phyloP scores from a whole-genome alignment of 176 grass and related monocot genomes.

The Triticum aestivum region DNA sequence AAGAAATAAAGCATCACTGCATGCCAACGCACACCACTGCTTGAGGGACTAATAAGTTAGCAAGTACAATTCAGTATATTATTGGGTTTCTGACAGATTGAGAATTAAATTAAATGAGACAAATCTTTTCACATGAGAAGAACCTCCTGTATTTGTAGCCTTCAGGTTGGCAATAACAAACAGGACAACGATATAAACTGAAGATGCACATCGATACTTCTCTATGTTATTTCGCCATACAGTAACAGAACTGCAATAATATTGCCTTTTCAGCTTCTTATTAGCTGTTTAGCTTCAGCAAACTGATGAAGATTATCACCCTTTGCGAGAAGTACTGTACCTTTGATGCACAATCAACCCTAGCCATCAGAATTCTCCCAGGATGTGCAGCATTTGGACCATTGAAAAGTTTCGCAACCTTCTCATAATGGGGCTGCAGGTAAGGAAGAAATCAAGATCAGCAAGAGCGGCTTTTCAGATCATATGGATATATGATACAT shows the following conservation, averaged over 20 bases:
- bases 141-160: neutral
- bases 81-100: neutral
- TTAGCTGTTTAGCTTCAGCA: neutral
- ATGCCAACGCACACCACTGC: conserved; percentile 21
- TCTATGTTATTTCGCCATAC: neutral
- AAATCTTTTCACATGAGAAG: neutral
- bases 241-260: neutral
- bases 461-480: conserved; percentile 8
- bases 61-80: neutral
- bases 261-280: too few relatives aligned
- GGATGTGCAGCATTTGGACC: conserved; percentile 83
- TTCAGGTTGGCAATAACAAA: neutral
- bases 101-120: neutral
- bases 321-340: conserved; percentile 44
- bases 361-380: conserved; percentile 77
- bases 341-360: conserved; percentile 96
- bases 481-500: conserved; percentile 5
- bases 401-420: conserved; percentile 94
- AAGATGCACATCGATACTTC: neutral
- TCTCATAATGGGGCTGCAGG: conserved; percentile 91
- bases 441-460: neutral
- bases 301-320: conserved; percentile 7
- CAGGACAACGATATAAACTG: neutral
- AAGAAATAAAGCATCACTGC: conserved; percentile 45
- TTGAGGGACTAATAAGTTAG: conserved; percentile 3